Percentiles rank a stretch among this genome's conserved stretches.
These are phyloP conservation scores for Hippophae gyantsensis DNA, from an alignment of 306 rosid genomes.

Conservation along the genomic window DNA sequence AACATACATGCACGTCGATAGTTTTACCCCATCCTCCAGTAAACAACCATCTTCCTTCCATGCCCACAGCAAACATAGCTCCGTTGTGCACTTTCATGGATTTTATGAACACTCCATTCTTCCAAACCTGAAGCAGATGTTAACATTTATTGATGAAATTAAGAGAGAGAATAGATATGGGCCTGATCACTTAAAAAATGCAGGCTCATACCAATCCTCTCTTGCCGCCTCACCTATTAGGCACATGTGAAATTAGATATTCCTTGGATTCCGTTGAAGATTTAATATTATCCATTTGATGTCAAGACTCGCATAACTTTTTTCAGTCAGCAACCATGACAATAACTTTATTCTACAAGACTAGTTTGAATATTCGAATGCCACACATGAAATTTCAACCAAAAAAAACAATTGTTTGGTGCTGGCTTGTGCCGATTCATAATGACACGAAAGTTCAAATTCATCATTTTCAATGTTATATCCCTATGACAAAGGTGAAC, in stretches of 20 bases:
- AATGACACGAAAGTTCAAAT: neutral
- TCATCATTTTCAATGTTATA: neutral
- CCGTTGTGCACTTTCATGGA: constrained; percentile 53
- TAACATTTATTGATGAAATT: neutral
- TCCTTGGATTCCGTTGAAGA: neutral
- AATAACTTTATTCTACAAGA: neutral
- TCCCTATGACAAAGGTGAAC: neutral
- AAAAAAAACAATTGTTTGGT: too few species aligned
- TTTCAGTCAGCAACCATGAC: neutral
- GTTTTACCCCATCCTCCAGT: constrained; percentile 85
- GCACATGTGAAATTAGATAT: neutral
- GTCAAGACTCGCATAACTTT: neutral
- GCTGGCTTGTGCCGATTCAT: too few species aligned
- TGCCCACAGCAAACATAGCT: constrained; percentile 50
- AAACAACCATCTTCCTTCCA: constrained; percentile 60
- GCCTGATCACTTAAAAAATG: neutral
- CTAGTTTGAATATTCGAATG: neutral
- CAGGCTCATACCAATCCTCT: neutral
- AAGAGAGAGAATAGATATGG: neutral
- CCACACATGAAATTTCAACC: neutral
- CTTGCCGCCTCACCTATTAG: neutral
- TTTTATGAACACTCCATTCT: constrained; percentile 53
- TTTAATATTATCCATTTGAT: neutral
- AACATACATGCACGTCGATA: constrained; percentile 69
- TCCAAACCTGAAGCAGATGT: constrained; percentile 63